A percentile compares a stretch with the other conserved stretches of the same genome.
Evolutionary conservation across 352 stramenopile species (phyloP).

Genomic region (Blastocystis sp.): DNA sequence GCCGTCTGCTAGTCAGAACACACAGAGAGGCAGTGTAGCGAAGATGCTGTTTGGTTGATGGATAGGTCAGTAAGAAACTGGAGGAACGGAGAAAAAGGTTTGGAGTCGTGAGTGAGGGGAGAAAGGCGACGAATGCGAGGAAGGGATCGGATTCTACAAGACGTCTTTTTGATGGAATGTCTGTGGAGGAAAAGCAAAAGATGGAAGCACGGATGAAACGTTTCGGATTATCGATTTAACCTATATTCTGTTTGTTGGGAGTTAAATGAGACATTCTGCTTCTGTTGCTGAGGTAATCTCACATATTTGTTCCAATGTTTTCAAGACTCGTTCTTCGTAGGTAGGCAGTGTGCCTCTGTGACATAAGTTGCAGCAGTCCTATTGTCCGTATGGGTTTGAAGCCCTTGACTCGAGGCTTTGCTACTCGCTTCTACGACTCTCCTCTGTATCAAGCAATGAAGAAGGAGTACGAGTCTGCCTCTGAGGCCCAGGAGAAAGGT

Average conservation of each 20-base stretch:
- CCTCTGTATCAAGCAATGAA: constrained; percentile 17
- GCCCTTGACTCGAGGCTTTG: constrained; percentile 18
- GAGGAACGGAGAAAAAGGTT: background rate
- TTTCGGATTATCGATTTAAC: background rate
- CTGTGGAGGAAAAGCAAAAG: background rate
- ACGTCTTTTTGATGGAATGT: background rate
- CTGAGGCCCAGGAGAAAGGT: constrained; percentile 49
- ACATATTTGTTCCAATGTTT: background rate
- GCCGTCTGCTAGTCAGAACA: background rate
- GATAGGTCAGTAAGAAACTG: background rate
- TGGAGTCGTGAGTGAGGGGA: background rate
- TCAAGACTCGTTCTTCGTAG: background rate
- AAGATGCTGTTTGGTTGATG: background rate
- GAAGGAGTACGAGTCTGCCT: constrained; percentile 33
- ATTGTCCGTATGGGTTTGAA: background rate
- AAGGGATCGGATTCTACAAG: background rate
- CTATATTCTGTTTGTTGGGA: background rate
- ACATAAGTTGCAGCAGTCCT: background rate
- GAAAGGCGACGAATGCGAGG: background rate
- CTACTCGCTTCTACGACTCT: constrained; percentile 58
- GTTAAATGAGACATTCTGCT: background rate
- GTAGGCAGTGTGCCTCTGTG: background rate
- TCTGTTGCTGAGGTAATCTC: background rate
- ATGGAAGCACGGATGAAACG: constrained; percentile 1
- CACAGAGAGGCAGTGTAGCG: background rate